Evolutionary conservation across 495 filamentous ascomycete genomes (phyloP), one percentile per base, ranked within the genome.

Genomic region (Lophiotrema nucula): DNA sequence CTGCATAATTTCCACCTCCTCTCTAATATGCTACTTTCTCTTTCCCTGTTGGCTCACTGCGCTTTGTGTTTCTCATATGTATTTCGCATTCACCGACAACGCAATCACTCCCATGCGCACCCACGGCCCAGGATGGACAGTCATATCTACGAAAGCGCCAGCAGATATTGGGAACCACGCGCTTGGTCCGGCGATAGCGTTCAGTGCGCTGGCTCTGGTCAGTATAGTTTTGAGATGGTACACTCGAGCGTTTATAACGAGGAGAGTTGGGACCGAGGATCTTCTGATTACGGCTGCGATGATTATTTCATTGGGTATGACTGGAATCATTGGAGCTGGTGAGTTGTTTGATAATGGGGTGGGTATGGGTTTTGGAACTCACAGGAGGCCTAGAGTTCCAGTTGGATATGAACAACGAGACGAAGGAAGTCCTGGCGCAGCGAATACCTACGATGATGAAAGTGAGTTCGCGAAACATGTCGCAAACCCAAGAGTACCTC

Each of bases 241-340:
- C 42, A 65, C 67, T 1, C 56, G 68, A 24, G 43, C 53, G 23
- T 44, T 24, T 18, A 19, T 71, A 12, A 37, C 62, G 2, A 54
- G 57, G 4, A 58, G 25, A 15, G 15, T 31, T 31, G 27, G 47
- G 22, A 13, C 19, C 25, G 47, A 50, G 56, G 68, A 25, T 51
- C 10, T 43, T 6, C 6, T 43, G 10, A 6, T 43, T 18, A 43
- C 39, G 11, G 6, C 18, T 18, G 39, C 19, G 56, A 43, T 43
- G 19, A 19, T 53, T 22, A 13, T 56, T 12, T 53, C 47, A 16
- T 22, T 60, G 15, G 37, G n/a, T 16, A 55, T 60, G 56, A 56
- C 43, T 1, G 43, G 18, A 15, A 26, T 60, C 24, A 47, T 60
- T 11, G 44, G 46, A 2, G 33, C 37, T n/a, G n/a, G n/a, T n/a